Evolutionary conservation across 139 green algal species (phyloP), one percentile per base, ranked within the genome.

Genomic region (Coccomyxa sp.): DNA sequence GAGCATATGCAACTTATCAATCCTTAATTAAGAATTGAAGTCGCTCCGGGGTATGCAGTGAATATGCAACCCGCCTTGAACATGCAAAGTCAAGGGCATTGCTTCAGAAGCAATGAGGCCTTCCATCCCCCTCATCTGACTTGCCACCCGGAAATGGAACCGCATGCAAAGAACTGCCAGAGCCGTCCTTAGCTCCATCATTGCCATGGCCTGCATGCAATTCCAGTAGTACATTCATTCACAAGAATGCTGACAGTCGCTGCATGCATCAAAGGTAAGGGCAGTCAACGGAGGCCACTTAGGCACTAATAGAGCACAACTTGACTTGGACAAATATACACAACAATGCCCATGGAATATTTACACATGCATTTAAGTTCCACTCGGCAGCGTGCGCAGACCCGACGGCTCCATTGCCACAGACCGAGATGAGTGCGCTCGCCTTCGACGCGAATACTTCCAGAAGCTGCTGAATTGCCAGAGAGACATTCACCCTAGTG

Each of bases 41-140:
- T 51, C n/a, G 38, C 38, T 7, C 7, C 38, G 38, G 7, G 38
- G 38, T 51, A 51, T 51, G 57, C 58, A 79, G 15, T 84, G 85
- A 81, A 90, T 86, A 1, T 83, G 51, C 60, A 90, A 17, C 3
- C 85, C 85, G 23, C 80, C 67, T 7, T 80, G 75, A 31, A 83
- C 80, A n/a, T 85, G 81, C 77, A 90, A 79, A 16, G 87, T 90
- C 77, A 89, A 76, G 31, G 82, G 67, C 79, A 88, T 86, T 51
- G 31, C 18, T 1, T 86, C 87, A 13, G 79, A 58, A 14, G 74
- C 71, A 12, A 81, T 79, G 0, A 88, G 81, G 63, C 76, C 87
- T 18, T 85, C 66, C 14, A 63, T 32, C 9, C 82, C 82, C 16
- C 83, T 79, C 83, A 88, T 86, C 15, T 85, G 80, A 14, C 81